phyloP scores from a whole-genome alignment of 805 yeast species.

The Kuraishia ogatae region DNA sequence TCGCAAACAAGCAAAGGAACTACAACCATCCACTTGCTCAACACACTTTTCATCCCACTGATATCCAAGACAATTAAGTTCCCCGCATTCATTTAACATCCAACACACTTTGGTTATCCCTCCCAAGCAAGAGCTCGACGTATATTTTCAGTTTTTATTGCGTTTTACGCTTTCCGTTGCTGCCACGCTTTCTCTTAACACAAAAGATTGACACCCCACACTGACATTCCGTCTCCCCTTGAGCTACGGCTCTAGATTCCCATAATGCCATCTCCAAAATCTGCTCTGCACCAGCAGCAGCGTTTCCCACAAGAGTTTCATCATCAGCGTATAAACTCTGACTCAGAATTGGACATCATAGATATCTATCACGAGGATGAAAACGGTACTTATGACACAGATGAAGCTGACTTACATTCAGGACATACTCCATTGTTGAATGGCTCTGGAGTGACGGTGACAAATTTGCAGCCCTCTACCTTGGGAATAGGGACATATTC shows the following conservation, averaged over 20 bases:
- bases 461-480: background rate
- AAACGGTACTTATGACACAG: background rate
- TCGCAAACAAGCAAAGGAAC: too few relatives aligned
- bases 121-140: background rate
- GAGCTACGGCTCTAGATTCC: background rate
- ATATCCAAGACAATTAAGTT: too few relatives aligned
- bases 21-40: too few relatives aligned
- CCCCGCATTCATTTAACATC: background rate
- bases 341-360: background rate
- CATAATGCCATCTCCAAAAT: background rate
- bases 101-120: background rate
- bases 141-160: too few relatives aligned
- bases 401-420: background rate
- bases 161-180: too few relatives aligned
- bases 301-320: background rate
- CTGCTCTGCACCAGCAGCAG: background rate
- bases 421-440: background rate
- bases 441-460: background rate
- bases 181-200: too few relatives aligned
- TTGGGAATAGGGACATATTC: background rate
- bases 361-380: background rate
- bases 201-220: too few relatives aligned
- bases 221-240: too few relatives aligned
- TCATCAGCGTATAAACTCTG: slow-evolving; percentile 1
- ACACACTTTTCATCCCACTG: too few relatives aligned